Evolutionary conservation across 1,284 basidiomycete species (phyloP), one percentile per base, ranked within the genome.

Genomic region (Quambalaria eucalypti): DNA sequence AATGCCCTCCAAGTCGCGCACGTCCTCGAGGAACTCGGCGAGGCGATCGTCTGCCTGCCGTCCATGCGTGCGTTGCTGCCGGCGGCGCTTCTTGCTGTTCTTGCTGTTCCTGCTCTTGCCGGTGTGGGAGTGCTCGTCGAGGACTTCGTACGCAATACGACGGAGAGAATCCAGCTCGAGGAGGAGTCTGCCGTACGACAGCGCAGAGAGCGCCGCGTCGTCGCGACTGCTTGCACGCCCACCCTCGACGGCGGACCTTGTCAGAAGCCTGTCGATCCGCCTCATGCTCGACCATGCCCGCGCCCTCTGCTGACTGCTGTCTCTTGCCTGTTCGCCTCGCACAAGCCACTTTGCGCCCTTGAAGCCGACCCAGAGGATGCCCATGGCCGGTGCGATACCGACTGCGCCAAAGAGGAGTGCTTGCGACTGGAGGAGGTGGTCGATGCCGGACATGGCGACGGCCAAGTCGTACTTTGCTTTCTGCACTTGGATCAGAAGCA

Each of bases 381-480:
- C 83, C 19, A 97, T 78, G 0, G 88, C 86, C 1, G 92, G 92
- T 0, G 93, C 92, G 12, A 98, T 87, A 63, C 93, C 93, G 56
- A 97, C 91, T 62, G 96, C 96, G 1, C 88, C 93, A 68, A 98
- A 97, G 1, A 95, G 95, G 29, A 98, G 81, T 76, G 96, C 90
- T 77, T 98, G 93, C 2, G 88, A 91, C 67, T 87, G 88, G 60
- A 98, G 84, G 50, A 98, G 80, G 71, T 87, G 89, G 77, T 98
- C 93, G 63, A 96, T 87, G 50, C 88, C 85, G 52, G 84, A 78
- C 69, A 96, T 79, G 28, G 89, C 82, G 78, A 93, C 83, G 66
- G 90, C 87, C 52, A 97, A 84, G 76, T 98, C 93, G 56, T 90
- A 90, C 81, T 97, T 97, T 56, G 91, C 88, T 77, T 97, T 98